Conservation (phyloP, 208 protist genomes). For the Crithidia thermophila region DNA sequence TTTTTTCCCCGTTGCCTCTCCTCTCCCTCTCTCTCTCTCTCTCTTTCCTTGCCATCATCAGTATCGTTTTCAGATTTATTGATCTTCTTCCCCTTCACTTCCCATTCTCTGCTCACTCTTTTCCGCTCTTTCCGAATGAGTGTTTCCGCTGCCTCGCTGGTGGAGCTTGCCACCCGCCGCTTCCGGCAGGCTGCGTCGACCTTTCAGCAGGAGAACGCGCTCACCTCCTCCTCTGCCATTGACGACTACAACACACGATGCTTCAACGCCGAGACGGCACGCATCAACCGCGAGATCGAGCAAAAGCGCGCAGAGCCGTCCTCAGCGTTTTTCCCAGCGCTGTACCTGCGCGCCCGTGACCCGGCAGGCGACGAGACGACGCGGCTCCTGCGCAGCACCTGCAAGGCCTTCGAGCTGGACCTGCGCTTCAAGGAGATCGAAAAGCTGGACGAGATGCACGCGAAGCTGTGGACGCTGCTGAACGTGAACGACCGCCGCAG, state of each 20-base stretch:
- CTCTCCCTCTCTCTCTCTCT: not conserved
- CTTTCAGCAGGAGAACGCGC: not conserved
- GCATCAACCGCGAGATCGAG: slow-evolving; percentile 52
- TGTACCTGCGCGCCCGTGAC: slow-evolving; percentile 63
- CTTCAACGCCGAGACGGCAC: slow-evolving; percentile 36
- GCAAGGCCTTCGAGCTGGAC: slow-evolving; percentile 82
- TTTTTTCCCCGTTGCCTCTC: not conserved
- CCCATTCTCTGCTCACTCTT: slow-evolving; percentile 15
- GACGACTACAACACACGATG: slow-evolving; percentile 17
- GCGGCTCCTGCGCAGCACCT: slow-evolving; percentile 49
- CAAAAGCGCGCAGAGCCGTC: slow-evolving; percentile 22
- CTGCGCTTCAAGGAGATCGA: slow-evolving; percentile 83
- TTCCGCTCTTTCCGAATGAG: not conserved
- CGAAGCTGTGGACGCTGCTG: slow-evolving; percentile 71
- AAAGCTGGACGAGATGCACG: slow-evolving; percentile 74
- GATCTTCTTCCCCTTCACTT: slow-evolving; percentile 7
- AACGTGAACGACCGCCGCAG: slow-evolving; percentile 43
- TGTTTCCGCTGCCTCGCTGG: not conserved
- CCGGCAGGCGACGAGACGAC: slow-evolving; percentile 56
- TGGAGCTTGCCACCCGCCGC: slow-evolving; percentile 13
- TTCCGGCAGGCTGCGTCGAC: slow-evolving; percentile 6
- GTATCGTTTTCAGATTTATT: not conserved
- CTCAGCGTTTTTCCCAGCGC: slow-evolving; percentile 49
- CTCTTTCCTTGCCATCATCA: not conserved
- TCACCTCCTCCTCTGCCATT: slow-evolving; percentile 26